These are phyloP conservation scores for Xanthoceras sorbifolium DNA, from an alignment of 345 rosid species.

Conservation along the genomic window DNA sequence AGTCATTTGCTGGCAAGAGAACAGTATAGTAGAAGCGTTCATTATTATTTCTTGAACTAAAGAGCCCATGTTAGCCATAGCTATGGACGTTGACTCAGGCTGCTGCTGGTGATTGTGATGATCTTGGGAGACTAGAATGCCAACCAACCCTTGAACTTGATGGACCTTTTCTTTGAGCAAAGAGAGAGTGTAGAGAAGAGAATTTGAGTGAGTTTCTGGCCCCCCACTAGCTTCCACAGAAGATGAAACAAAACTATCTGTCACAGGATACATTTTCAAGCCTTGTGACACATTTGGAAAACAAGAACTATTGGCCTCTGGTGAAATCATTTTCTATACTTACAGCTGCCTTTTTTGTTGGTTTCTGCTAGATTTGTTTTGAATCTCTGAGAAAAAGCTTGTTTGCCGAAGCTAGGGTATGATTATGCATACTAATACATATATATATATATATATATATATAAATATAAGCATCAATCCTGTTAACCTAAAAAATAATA, in stretches of 20 bases:
- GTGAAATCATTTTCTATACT: slow-evolving; percentile 32
- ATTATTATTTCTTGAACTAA: slow-evolving; percentile 65
- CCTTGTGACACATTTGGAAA: slow-evolving; percentile 35
- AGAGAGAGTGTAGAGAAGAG: slow-evolving; percentile 62
- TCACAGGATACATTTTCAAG: slow-evolving; percentile 27
- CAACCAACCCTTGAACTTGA: slow-evolving; percentile 58
- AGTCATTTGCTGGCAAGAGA: slow-evolving; percentile 64
- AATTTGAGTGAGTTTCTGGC: slow-evolving; percentile 29
- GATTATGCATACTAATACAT: no score
- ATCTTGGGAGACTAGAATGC: slow-evolving; percentile 40
- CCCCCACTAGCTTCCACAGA: slow-evolving; percentile 25
- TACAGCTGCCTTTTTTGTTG: background rate
- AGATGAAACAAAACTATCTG: slow-evolving; percentile 24
- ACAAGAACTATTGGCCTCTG: slow-evolving; percentile 16
- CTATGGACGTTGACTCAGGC: slow-evolving; percentile 44
- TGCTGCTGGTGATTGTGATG: slow-evolving; percentile 24
- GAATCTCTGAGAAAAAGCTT: background rate
- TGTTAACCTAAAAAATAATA: background rate
- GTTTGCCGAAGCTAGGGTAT: background rate
- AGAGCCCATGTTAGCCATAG: slow-evolving; percentile 46
- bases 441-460: no score
- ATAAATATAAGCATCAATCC: background rate
- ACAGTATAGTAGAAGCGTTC: slow-evolving; percentile 65
- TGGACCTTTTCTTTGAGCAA: slow-evolving; percentile 62
- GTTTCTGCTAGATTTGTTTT: slow-evolving; percentile 6